Evolutionary conservation across 2,329 filamentous ascomycete genomes (phyloP).

Genomic region (Mycosphaerella sp.): DNA sequence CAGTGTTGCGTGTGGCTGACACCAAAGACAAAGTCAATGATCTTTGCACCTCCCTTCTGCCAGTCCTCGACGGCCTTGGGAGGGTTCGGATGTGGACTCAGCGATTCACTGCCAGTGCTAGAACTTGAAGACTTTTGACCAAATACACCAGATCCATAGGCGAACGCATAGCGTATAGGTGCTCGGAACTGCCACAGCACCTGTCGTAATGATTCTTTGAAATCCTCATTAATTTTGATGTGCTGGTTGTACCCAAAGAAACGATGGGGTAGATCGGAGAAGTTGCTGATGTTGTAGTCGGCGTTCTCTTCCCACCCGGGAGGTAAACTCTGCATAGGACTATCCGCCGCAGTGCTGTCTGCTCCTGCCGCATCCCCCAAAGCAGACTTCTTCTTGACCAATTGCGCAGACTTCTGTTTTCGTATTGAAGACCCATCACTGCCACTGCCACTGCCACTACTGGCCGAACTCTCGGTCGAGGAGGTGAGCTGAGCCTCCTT

Average conservation of each 20-base stretch:
- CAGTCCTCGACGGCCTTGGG: constrained; percentile 74
- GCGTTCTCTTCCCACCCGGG: constrained; percentile 70
- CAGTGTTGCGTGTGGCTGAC: constrained; percentile 93
- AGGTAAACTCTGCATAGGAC: constrained; percentile 36
- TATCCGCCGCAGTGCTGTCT: constrained; percentile 20
- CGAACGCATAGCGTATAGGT: constrained; percentile 92
- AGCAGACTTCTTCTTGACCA: constrained; percentile 13
- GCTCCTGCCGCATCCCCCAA: constrained; percentile 11
- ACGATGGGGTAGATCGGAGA: constrained; percentile 67
- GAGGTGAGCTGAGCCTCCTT: constrained; percentile 2
- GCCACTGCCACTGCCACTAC: not conserved
- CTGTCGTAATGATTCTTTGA: constrained; percentile 81
- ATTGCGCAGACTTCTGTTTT: constrained; percentile 9
- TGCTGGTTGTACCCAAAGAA: constrained; percentile 94
- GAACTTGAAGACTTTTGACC: constrained; percentile 55
- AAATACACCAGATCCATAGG: constrained; percentile 95
- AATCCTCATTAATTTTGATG: constrained; percentile 90
- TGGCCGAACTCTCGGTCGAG: constrained; percentile 7
- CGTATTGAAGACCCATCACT: not conserved
- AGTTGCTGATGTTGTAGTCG: constrained; percentile 64
- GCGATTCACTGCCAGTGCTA: constrained; percentile 43
- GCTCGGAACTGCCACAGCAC: constrained; percentile 88
- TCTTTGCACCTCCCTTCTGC: constrained; percentile 83
- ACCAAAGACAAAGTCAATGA: constrained; percentile 98
- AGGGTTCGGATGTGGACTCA: constrained; percentile 72